A percentile compares a stretch with the other conserved stretches of the same genome.
These are phyloP conservation scores for Sporothrix mexicana DNA, from an alignment of 2,329 filamentous ascomycete species.

Conservation along the genomic window DNA sequence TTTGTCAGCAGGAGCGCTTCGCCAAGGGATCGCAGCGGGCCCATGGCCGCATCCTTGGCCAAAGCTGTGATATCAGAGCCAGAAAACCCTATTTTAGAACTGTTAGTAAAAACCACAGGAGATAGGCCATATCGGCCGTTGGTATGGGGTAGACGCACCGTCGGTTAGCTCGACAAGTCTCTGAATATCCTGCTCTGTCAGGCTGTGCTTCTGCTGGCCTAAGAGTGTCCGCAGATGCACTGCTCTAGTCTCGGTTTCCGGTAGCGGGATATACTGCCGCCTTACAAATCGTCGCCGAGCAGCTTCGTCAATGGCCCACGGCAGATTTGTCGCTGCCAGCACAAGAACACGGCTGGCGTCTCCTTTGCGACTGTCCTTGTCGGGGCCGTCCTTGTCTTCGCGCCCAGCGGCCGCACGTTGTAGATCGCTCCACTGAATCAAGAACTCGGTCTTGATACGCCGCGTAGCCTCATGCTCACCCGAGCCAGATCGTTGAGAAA, in stretches of 20 bases:
- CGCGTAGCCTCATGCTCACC: constrained; percentile 92
- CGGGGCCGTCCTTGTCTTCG: constrained; percentile 69
- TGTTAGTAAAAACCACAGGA: constrained; percentile 22
- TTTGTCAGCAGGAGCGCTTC: constrained; percentile 89
- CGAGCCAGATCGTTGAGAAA: constrained; percentile 81
- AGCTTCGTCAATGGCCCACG: constrained; percentile 97
- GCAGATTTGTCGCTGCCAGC: constrained; percentile 91
- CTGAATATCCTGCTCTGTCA: constrained; percentile 74
- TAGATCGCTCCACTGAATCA: constrained; percentile 96
- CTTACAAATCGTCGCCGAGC: constrained; percentile 88
- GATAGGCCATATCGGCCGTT: not conserved
- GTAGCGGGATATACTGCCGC: constrained; percentile 93
- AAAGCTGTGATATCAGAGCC: constrained; percentile 96
- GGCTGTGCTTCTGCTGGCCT: constrained; percentile 82
- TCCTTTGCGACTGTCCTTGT: constrained; percentile 75
- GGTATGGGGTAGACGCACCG: constrained; percentile 58
- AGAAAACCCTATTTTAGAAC: constrained; percentile 74
- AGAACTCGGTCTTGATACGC: constrained; percentile 94
- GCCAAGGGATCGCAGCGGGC: constrained; percentile 85
- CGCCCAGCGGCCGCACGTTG: constrained; percentile 85
- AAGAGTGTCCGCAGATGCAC: constrained; percentile 80
- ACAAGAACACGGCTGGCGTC: constrained; percentile 91
- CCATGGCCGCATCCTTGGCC: constrained; percentile 98
- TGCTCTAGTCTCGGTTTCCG: constrained; percentile 80
- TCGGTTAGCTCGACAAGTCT: constrained; percentile 80